Evolutionary conservation across 805 yeast species (phyloP), one percentile per base, ranked within the genome.

Genomic region (Yamadazyma akitaensis): DNA sequence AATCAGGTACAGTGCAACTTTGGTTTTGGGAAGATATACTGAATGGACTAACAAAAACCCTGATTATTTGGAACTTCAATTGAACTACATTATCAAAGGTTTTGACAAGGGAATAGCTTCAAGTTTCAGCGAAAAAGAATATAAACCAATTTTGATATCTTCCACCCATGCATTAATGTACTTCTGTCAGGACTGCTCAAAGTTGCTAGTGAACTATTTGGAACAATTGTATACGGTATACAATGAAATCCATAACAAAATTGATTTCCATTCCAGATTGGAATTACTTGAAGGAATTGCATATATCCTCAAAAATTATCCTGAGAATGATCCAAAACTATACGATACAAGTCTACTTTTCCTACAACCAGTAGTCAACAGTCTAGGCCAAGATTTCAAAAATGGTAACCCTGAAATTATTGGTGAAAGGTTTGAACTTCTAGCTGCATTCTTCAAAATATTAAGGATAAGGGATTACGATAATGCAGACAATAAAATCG

Each of bases 1-100:
- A 60, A 81, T 94, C 43, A 77, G 96, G 62, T 94, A 92, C 60
- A 95, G 98, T 6, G 90, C 96, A 1, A 89, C 96, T 0, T 74
- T 94, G 59, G 96, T 94, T 1, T 70, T 94, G 35, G 98, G 99
- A n/a, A 76, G 99, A 57, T 94, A 94, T 64, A 88, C 98, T 1
- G 89, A 86, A 67, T 94, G 99, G 97, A 88, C 98, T 0, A 72
- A 90, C 3, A 77, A 81, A 54, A 95, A 94, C 65, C 90, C 96
- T 4, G 84, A 86, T 51, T 85, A 75, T 56, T 72, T 95, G 49
- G 94, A 88, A 63, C 77, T 82, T 40, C 96, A 91, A 63, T 74
- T 94, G 47, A 82, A 85, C 51, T 94, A 90, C 62, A 88, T 95
- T 52, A 85, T 85, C 47, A 75, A 73, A 49, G 96, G 97, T 0